Conservation (phyloP, 2,329 filamentous ascomycete genomes). For the Ceratocystis diversiconidia region DNA sequence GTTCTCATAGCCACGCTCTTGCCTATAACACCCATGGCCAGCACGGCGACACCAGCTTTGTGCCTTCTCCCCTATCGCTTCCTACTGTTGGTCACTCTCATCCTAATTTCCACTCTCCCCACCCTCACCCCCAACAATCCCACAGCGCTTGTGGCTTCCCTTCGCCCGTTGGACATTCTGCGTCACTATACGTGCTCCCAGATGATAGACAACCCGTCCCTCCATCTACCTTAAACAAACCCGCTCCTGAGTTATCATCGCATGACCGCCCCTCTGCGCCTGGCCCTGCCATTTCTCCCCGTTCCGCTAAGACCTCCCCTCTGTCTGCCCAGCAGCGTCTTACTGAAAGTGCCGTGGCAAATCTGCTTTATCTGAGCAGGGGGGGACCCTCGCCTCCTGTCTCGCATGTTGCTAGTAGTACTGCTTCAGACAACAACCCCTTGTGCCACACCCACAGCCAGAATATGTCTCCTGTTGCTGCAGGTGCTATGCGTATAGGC, state of each 20-base stretch:
- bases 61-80: conserved; percentile 1
- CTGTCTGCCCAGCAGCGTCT: conserved; percentile 22
- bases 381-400: conserved; percentile 19
- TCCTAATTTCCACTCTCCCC: background rate
- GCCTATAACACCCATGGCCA: background rate
- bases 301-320: conserved; percentile 15
- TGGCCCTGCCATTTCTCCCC: background rate
- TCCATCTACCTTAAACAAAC: background rate
- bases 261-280: background rate
- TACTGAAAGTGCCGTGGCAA: conserved; percentile 26
- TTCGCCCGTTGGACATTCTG: conserved; percentile 4
- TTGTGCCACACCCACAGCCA: background rate
- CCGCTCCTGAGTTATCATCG: background rate
- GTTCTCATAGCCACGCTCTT: background rate
- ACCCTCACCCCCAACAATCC: background rate
- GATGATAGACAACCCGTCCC: conserved; percentile 19
- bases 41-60: background rate
- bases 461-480: background rate
- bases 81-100: background rate
- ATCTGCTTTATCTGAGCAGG: conserved; percentile 26
- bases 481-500: conserved; percentile 8
- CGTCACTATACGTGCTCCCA: conserved; percentile 18
- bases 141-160: conserved; percentile 3
- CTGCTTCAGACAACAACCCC: conserved; percentile 8
- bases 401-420: conserved; percentile 17